Evolutionary conservation across 2,329 filamentous ascomycete genomes (phyloP), one percentile per base, ranked within the genome.

Genomic region (Verticillium longisporum): DNA sequence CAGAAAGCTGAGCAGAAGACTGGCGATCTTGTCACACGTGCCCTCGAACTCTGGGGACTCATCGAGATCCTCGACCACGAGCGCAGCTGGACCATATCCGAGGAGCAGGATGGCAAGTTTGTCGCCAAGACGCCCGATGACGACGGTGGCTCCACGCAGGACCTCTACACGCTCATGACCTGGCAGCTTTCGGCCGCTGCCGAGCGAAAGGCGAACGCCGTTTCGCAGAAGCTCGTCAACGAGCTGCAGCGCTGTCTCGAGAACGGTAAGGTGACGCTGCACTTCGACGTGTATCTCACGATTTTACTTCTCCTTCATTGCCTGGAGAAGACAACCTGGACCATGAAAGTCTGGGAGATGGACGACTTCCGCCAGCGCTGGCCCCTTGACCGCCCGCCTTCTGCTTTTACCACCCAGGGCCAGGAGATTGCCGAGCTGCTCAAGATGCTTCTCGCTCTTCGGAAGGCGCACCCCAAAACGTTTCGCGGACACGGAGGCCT

Each of bases 291-390:
- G 72, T 88, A 86, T 67, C 79, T 88, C 26, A 81, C 85, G 2
- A 80, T 83, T 3, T 71, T 88, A 60, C 82, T 88, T 60, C 82
- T 88, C 63, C 79, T 88, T 56, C 87, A 87, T 68, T 87, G 84
- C 65, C 78, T 88, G 14, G 86, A 89, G 69, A 88, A 88, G 73
- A 85, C 84, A 0, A 88, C 85, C 0, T 89, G 86, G 86, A 82
- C 84, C 1, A 88, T 88, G 74, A 87, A 87, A 64, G 85, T 83
- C 1, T 89, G 85, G 85, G 85, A 88, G 66, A 83, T 88, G 68
- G 80, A 84, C 60, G 81, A 83, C 57, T 78, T 87, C 32, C 79
- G 82, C 2, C 78, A 79, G 0, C 79, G 80, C 54, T 88, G 86
- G 86, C 86, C 86, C 4, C 75, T 88, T 3, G 83, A 85, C 68